A percentile compares a stretch with the other conserved stretches of the same genome.
These are phyloP conservation scores for Teratosphaeria viscida DNA, from an alignment of 2,329 filamentous ascomycete species.

Conservation along the genomic window DNA sequence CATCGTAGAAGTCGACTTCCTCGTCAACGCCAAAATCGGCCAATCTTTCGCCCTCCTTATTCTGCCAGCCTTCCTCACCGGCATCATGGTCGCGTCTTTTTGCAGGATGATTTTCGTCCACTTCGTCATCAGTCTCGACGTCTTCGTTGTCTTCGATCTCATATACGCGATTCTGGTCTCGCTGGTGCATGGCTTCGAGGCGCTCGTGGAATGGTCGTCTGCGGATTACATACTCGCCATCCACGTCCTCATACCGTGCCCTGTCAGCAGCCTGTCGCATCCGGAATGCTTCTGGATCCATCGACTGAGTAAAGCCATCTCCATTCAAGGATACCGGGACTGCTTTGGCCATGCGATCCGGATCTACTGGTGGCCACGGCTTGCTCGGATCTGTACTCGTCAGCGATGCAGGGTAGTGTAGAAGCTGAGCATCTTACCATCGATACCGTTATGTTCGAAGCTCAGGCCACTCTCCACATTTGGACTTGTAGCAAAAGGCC, in stretches of 20 bases:
- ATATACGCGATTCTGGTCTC: constrained; percentile 5
- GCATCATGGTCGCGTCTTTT: constrained; percentile 23
- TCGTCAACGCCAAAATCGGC: constrained; percentile 73
- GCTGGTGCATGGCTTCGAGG: constrained; percentile 18
- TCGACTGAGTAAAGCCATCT: constrained; percentile 29
- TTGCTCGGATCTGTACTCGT: constrained; percentile 21
- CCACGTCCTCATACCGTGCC: constrained; percentile 26
- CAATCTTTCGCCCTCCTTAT: constrained; percentile 63
- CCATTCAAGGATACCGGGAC: constrained; percentile 15
- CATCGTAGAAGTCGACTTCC: constrained; percentile 56
- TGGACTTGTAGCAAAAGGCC: constrained; percentile 51
- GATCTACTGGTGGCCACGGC: constrained; percentile 42
- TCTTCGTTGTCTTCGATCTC: constrained; percentile 13
- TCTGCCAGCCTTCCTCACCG: constrained; percentile 56
- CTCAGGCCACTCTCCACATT: constrained; percentile 41
- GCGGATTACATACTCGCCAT: constrained; percentile 25
- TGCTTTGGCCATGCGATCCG: constrained; percentile 33
- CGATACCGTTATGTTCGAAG: constrained; percentile 70
- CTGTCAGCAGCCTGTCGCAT: constrained; percentile 44
- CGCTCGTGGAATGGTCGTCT: constrained; percentile 34
- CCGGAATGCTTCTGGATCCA: constrained; percentile 43
- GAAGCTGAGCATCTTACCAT: constrained; percentile 37
- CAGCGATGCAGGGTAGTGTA: neutral
- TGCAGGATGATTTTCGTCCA: constrained; percentile 4
- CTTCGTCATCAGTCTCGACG: constrained; percentile 36